These are phyloP conservation scores for Spinellus fusiger DNA, from an alignment of 192 early-diverging fungal species.

Conservation along the genomic window DNA sequence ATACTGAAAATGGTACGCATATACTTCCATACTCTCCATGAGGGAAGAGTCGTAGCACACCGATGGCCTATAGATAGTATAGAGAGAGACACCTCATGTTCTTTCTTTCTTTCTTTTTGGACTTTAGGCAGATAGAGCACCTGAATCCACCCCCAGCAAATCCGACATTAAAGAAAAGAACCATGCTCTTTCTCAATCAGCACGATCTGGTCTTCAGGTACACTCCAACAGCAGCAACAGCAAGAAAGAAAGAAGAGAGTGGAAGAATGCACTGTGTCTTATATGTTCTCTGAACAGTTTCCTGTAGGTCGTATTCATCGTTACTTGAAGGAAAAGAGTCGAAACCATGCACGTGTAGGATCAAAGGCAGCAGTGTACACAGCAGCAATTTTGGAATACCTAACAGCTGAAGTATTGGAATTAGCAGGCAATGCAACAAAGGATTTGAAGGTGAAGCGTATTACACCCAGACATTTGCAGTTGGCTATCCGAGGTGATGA, in stretches of 20 bases:
- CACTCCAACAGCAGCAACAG: neutral
- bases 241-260: neutral
- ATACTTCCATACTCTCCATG: no score
- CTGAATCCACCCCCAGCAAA: slow-evolving; percentile 2
- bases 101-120: neutral
- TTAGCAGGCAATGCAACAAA: slow-evolving; percentile 90
- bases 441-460: slow-evolving; percentile 86
- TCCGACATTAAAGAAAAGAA: slow-evolving; percentile 33
- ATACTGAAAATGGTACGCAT: no score
- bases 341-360: slow-evolving; percentile 78
- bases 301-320: slow-evolving; percentile 93
- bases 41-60: no score
- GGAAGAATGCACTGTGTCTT: neutral
- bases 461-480: slow-evolving; percentile 85
- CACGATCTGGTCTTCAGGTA: slow-evolving; percentile 59
- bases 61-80: no score
- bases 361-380: slow-evolving; percentile 89
- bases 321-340: slow-evolving; percentile 77
- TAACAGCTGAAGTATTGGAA: slow-evolving; percentile 90
- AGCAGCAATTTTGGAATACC: slow-evolving; percentile 88
- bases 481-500: slow-evolving; percentile 90
- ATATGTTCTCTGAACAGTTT: slow-evolving; percentile 51
- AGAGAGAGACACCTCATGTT: neutral
- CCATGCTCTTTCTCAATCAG: slow-evolving; percentile 51
- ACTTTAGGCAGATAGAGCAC: slow-evolving; percentile 23